phyloP scores from a whole-genome alignment of 129 eudicot species.

The Arctium minus region DNA sequence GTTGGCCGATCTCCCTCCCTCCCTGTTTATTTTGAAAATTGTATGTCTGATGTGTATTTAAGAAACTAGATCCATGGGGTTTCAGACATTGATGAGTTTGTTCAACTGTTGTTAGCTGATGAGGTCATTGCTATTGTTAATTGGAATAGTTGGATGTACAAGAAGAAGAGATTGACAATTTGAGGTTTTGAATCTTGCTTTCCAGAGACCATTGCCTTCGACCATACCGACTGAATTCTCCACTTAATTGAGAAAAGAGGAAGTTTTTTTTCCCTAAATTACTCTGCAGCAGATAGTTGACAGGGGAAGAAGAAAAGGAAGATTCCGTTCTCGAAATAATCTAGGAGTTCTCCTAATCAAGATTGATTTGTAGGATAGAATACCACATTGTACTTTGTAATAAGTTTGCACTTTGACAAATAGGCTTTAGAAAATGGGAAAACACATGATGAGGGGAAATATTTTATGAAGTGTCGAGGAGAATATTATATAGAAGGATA shows the following conservation, averaged over 20 bases:
- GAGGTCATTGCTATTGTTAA: not conserved
- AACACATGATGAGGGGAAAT: not conserved
- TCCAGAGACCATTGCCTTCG: not conserved
- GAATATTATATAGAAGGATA: not conserved
- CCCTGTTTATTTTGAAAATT: not conserved
- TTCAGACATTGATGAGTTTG: not conserved
- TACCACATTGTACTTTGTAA: not conserved
- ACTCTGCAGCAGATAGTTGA: not conserved
- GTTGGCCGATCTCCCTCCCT: not conserved
- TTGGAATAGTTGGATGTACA: not conserved
- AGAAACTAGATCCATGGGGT: conserved; percentile 1
- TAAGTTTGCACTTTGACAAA: not conserved
- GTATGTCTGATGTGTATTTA: not conserved
- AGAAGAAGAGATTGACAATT: not conserved
- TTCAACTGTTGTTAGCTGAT: not conserved
- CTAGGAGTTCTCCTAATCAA: not conserved
- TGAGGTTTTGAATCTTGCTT: not conserved
- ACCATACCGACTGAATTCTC: too few relatives aligned
- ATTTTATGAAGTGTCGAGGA: not conserved
- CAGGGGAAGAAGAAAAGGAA: not conserved
- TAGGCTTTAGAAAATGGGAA: not conserved
- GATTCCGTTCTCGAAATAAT: not conserved
- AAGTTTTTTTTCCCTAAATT: not conserved
- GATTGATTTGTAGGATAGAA: not conserved
- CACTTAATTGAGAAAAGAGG: too few relatives aligned